Conservation (phyloP, 2,329 filamentous ascomycete species). For the Monosporascus cannonballus region DNA sequence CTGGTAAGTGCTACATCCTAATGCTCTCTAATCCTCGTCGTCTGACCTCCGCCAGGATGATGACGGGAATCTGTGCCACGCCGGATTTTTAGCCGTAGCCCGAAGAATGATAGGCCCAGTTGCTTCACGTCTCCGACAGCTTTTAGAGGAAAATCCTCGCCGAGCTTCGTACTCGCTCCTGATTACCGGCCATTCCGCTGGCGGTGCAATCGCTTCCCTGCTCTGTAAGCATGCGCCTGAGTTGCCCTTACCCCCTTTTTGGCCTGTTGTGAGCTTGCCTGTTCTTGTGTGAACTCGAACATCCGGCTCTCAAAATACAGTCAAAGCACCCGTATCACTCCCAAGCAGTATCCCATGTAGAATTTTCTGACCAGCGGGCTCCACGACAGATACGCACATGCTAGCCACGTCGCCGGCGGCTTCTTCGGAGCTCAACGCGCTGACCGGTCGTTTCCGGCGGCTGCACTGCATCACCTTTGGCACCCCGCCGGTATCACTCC, state of each 20-base stretch:
- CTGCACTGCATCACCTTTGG: slow-evolving; percentile 84
- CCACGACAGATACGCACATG: slow-evolving; percentile 60
- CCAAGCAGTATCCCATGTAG: no score
- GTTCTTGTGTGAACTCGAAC: no score
- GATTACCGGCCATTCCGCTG: slow-evolving; percentile 82
- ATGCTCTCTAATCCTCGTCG: slow-evolving; percentile 1
- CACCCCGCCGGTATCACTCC: slow-evolving; percentile 69
- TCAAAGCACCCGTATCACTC: no score
- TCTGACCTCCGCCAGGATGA: slow-evolving; percentile 49
- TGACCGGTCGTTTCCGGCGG: slow-evolving; percentile 67
- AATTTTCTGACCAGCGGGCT: no score
- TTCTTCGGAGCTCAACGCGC: slow-evolving; percentile 60
- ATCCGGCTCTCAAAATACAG: no score
- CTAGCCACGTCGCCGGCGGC: slow-evolving; percentile 49
- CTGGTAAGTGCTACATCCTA: slow-evolving; percentile 36
- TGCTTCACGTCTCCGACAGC: slow-evolving; percentile 59
- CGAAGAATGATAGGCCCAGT: slow-evolving; percentile 69
- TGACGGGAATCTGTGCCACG: slow-evolving; percentile 68
- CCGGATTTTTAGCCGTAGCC: slow-evolving; percentile 73
- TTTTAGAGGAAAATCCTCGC: slow-evolving; percentile 66
- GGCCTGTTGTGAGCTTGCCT: no score
- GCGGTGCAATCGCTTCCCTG: slow-evolving; percentile 74
- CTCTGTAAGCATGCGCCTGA: slow-evolving; percentile 38
- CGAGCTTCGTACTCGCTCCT: slow-evolving; percentile 64
- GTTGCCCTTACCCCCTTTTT: no score